phyloP scores from a whole-genome alignment of 2,329 filamentous ascomycete species.

The Xylariaceae sp. region DNA sequence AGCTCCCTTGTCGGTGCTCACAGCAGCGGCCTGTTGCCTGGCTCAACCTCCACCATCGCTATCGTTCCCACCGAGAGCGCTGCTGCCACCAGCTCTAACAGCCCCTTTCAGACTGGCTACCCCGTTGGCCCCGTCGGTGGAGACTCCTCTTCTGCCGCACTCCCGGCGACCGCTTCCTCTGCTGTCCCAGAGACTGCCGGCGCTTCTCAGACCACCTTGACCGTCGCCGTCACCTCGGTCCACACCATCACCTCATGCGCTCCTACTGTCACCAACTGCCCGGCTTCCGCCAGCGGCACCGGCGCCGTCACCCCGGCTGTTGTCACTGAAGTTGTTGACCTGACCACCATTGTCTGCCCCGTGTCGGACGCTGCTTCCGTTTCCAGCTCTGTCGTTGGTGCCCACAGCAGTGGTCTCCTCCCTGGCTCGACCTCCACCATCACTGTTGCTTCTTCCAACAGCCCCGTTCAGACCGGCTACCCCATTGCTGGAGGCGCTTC shows the following conservation, averaged over 20 bases:
- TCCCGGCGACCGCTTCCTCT: too few species aligned
- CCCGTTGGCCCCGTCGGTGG: background rate
- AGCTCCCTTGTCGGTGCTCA: conserved; percentile 27
- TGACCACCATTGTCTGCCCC: conserved; percentile 34
- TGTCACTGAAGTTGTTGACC: conserved; percentile 31
- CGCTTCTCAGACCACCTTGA: conserved; percentile 26
- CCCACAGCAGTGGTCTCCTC: conserved; percentile 28
- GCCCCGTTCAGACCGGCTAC: background rate
- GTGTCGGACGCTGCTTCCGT: conserved; percentile 27
- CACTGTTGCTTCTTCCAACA: conserved; percentile 6
- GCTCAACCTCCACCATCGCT: conserved; percentile 22
- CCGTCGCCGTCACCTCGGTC: conserved; percentile 25
- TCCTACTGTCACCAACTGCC: conserved; percentile 31
- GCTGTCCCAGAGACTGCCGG: too few species aligned
- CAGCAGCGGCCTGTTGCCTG: conserved; percentile 27
- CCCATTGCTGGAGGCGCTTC: background rate
- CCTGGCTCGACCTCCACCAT: conserved; percentile 23
- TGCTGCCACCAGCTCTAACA: too few species aligned
- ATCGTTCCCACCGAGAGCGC: too few species aligned
- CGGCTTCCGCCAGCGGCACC: conserved; percentile 20
- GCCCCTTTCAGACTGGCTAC: background rate
- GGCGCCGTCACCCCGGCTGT: conserved; percentile 23
- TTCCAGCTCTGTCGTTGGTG: conserved; percentile 26
- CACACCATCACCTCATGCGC: conserved; percentile 30
- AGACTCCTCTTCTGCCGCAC: too few species aligned